Percentiles rank a stretch among this genome's conserved stretches.
These are phyloP conservation scores for Globisporangium abappressorium DNA, from an alignment of 352 stramenopile species.

Conservation along the genomic window DNA sequence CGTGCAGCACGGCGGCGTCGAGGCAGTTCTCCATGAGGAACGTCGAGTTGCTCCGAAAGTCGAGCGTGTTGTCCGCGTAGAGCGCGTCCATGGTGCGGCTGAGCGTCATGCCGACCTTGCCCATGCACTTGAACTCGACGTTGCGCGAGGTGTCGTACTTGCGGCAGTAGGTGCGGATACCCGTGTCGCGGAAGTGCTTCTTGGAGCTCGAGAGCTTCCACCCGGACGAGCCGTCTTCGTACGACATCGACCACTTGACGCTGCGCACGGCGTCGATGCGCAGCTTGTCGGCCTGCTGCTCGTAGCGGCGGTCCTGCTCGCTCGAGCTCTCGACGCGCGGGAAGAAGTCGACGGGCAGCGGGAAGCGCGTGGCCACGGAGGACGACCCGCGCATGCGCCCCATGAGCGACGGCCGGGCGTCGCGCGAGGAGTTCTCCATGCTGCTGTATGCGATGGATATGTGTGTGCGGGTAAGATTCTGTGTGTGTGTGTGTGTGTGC, in stretches of 20 bases:
- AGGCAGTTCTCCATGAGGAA: conserved; percentile 60
- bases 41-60: conserved; percentile 51
- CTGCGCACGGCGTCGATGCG: conserved; percentile 31
- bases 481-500: not conserved
- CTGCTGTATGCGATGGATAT: not conserved
- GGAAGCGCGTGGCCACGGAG: conserved; percentile 28
- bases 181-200: conserved; percentile 61
- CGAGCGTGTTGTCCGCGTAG: conserved; percentile 58
- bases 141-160: conserved; percentile 31
- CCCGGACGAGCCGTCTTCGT: conserved; percentile 50
- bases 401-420: conserved; percentile 37
- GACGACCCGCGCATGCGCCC: conserved; percentile 25
- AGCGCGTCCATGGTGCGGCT: conserved; percentile 44
- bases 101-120: conserved; percentile 47
- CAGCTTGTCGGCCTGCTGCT: conserved; percentile 34
- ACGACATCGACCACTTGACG: conserved; percentile 59
- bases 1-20: conserved; percentile 58
- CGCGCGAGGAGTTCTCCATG: conserved; percentile 34
- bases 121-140: conserved; percentile 67
- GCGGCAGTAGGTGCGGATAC: conserved; percentile 57
- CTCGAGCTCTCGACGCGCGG: conserved; percentile 28
- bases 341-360: conserved; percentile 48
- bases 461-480: not conserved
- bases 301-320: conserved; percentile 39
- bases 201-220: conserved; percentile 74